Conservation (phyloP, 1,284 basidiomycete genomes). For the Somion occarium region DNA sequence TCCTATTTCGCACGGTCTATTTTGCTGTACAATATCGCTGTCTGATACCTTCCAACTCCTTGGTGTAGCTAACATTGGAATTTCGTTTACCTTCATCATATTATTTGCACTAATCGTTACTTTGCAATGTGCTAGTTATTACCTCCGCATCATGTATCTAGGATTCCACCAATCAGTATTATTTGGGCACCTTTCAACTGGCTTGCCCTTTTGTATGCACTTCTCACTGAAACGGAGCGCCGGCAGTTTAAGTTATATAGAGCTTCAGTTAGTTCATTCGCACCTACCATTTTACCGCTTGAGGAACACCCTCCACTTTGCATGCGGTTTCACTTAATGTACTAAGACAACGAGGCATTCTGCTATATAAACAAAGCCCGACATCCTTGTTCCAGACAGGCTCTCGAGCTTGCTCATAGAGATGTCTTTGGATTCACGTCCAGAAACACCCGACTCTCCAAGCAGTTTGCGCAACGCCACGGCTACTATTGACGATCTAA, state of each 20-base stretch:
- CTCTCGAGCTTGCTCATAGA: constrained; percentile 4
- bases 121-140: neutral
- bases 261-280: neutral
- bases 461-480: constrained; percentile 57
- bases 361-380: neutral
- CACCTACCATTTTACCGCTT: neutral
- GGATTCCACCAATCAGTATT: neutral
- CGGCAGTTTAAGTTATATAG: too few relatives aligned
- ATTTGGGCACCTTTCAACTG: neutral
- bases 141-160: constrained; percentile 2
- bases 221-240: neutral
- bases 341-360: neutral
- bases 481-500: constrained; percentile 73
- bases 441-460: constrained; percentile 51
- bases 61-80: neutral
- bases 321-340: neutral
- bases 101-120: constrained; percentile 1
- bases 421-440: constrained; percentile 18
- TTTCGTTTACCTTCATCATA: constrained; percentile 1
- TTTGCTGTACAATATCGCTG: neutral
- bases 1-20: neutral
- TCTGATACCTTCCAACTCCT: neutral
- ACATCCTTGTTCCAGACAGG: neutral
- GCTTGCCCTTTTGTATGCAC: neutral
- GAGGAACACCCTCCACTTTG: neutral